Base-by-base conservation (phyloP, 192 early-diverging fungal species). In the Bifiguratus adelaidae region DNA sequence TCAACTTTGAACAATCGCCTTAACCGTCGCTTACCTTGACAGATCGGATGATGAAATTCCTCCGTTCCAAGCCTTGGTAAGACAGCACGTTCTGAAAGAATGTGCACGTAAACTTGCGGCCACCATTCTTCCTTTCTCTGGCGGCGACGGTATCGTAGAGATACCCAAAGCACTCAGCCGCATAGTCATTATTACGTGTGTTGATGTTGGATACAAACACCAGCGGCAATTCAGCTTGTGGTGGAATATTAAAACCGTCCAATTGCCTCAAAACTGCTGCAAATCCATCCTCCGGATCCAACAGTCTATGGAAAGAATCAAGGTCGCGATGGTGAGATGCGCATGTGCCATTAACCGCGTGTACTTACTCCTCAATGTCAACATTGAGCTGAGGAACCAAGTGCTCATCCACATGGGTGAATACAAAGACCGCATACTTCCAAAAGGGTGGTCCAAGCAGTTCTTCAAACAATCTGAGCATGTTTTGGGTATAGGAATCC, bases 321-420 rank as follows among this genome's bases (percentile, higher is more conserved):
- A 38, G 15, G 18, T 16, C 30, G 21, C 29, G 34, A 13, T 25
- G 1, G 9, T 6, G 20, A 28, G 26, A 9, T 9, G 16, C 7
- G 3, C 19, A 12, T 28, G 2, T 25, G 15, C 13, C 2, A 19
- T 16, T 22, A 26, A 25, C 9, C n/a, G 2, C 20, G 12, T 23
- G 16, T 3, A 40, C 37, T 40, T 40, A 36, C 1, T 56, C 65
- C 9, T 70, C 68, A 41, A 67, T 70, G 44, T 74, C 67, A 3
- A 55, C 65, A 13, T 70, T 61, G 4, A 74, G 47, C 26, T 61
- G 56, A 48, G 70, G 67, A 3, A 50, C 28, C 23, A 53, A 49
- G 27, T 74, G 60, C 26, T 70, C 71, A 38, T 74, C 71, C 7
- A 70, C 71, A 54, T 74, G 71, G 3, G 71, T 74, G 47, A 74